Base-by-base conservation (phyloP, 805 yeast species). In the Jamesozyma gamospora region DNA sequence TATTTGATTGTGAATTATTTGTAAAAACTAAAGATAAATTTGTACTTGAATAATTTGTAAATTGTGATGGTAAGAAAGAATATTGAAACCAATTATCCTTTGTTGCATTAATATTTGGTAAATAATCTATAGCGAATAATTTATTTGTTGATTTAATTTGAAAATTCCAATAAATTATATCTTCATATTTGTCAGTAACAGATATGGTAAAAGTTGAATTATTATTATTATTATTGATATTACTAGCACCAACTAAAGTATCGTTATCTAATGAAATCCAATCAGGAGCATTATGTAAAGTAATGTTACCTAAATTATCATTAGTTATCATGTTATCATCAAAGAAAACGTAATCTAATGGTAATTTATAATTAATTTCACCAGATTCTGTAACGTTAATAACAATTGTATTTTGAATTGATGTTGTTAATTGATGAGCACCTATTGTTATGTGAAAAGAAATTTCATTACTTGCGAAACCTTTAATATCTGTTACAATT, bases 351-450 rank as follows among this genome's bases (percentile, higher is more conserved):
- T 71, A 65, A 27, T 74, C 60, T 34, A 82, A 55, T 1, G 95
- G 95, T 17, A 87, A 64, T 2, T 67, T 56, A 43, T 75, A 69
- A 19, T 67, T 53, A 49, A 90, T 69, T 0, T 59, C 50, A 27
- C 74, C 70, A 35, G 77, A 75, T 17, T 70, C 72, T 6, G 92
- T 80, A 2, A 86, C 88, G 50, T 83, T 82, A 42, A 83, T 67
- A 17, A 68, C 59, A 24, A 75, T 62, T 1, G 75, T 69, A 35
- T 71, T 70, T 42, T 82, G 74, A 29, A 77, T 55, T 17, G 78
- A 67, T 1, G 92, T 79, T 29, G 86, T 71, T 46, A 92, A 69
- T 45, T 74, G 79, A 58, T 92, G 96, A 9, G 94, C 95, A 32
- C 98, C 98, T 28, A 90, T 81, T 19, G 81, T 65, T 28, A 92